A percentile compares a stretch with the other conserved stretches of the same genome.
These are phyloP conservation scores for Austroboletus olivaceoglutinosus DNA, from an alignment of 1,284 basidiomycete species.

Conservation along the genomic window DNA sequence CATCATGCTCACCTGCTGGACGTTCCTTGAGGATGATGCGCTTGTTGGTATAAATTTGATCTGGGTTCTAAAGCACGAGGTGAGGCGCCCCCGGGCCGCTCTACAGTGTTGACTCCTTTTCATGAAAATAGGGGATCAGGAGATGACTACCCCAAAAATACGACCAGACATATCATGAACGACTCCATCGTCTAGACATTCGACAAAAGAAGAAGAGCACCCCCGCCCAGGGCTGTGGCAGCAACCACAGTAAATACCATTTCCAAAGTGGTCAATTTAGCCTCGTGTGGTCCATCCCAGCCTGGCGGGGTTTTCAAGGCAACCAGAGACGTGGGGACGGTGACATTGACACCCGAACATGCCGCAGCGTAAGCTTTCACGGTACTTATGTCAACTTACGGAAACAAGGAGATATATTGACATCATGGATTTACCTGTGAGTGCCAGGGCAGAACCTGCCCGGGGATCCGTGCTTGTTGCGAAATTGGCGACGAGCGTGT, in stretches of 20 bases:
- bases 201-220: constrained; percentile 48
- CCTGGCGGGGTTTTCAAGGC: constrained; percentile 44
- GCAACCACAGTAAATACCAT: constrained; percentile 48
- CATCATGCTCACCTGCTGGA: no score
- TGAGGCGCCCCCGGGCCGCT: no score
- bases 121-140: no score
- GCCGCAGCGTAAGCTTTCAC: constrained; percentile 49
- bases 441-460: constrained; percentile 53
- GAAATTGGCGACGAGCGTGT: constrained; percentile 50
- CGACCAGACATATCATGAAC: neutral
- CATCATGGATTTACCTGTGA: constrained; percentile 43
- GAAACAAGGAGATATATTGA: neutral
- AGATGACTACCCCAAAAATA: no score
- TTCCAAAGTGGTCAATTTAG: constrained; percentile 40
- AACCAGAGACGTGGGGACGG: constrained; percentile 37
- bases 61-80: no score
- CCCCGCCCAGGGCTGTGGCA: constrained; percentile 46
- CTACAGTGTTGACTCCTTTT: no score
- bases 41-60: no score
- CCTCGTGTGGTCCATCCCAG: constrained; percentile 61
- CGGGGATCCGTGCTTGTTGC: constrained; percentile 45
- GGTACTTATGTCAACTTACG: neutral
- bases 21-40: no score
- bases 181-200: constrained; percentile 45
- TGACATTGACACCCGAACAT: constrained; percentile 41